These are phyloP conservation scores for Eimeria necatrix DNA, from an alignment of 169 alveolate genomes.

Conservation along the genomic window DNA sequence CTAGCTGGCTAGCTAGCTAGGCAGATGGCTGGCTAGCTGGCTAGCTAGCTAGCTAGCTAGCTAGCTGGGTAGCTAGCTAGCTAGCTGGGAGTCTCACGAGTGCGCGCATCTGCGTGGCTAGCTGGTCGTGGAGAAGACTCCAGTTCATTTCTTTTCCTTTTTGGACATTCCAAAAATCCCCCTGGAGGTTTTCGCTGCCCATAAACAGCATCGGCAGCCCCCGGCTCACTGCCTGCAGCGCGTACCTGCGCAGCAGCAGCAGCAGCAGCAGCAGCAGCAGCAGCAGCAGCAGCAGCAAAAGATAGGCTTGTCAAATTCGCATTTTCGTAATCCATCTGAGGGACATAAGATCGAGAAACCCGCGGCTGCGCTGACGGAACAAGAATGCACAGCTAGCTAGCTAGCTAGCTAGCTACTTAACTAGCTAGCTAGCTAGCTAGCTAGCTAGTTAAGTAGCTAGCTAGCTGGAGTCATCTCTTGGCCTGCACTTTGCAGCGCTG, in stretches of 20 bases:
- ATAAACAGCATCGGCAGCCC: slow-evolving; percentile 85
- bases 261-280: neutral
- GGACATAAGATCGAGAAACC: no score
- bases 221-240: slow-evolving; percentile 78
- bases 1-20: no score
- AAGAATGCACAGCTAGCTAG: neutral
- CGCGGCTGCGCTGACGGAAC: no score
- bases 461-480: no score
- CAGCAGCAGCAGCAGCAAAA: neutral
- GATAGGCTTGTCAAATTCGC: neutral
- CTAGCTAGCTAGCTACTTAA: neutral
- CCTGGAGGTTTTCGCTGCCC: slow-evolving; percentile 85
- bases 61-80: no score
- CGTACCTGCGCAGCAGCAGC: slow-evolving; percentile 69
- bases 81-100: no score
- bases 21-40: no score
- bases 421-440: neutral
- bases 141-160: slow-evolving; percentile 70
- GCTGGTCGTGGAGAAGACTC: slow-evolving; percentile 80
- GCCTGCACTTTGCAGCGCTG: no score
- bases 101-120: slow-evolving; percentile 79
- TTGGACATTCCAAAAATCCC: slow-evolving; percentile 84
- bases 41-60: no score
- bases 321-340: no score
- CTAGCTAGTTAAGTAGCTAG: no score